A percentile compares a stretch with the other conserved stretches of the same genome.
Conservation (phyloP, 495 filamentous ascomycete species). For the Lichina pygmaea region DNA sequence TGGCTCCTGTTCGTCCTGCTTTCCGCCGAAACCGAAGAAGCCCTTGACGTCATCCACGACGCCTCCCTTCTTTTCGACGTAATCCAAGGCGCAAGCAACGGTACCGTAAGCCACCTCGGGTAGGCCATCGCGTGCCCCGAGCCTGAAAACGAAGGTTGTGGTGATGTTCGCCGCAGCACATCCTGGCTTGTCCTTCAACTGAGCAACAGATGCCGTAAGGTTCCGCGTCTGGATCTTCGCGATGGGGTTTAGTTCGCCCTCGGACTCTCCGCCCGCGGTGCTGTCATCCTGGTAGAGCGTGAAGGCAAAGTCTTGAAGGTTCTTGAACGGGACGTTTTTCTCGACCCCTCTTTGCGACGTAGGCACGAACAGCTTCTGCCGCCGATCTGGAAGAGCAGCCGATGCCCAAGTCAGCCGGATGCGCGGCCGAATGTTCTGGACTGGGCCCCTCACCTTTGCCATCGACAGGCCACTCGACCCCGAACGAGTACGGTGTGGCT, state of each 20-base stretch:
- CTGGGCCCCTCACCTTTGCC: constrained; percentile 6
- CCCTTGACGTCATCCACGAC: constrained; percentile 84
- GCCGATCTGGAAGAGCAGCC: constrained; percentile 18
- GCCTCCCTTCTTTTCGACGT: constrained; percentile 42
- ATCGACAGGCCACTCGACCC: constrained; percentile 32
- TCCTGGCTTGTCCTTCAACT: constrained; percentile 45
- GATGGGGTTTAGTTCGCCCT: constrained; percentile 23
- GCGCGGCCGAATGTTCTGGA: constrained; percentile 16
- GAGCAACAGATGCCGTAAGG: constrained; percentile 50
- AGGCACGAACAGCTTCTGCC: constrained; percentile 55
- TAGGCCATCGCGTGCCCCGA: constrained; percentile 50
- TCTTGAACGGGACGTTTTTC: constrained; percentile 74
- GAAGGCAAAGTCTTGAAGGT: constrained; percentile 62
- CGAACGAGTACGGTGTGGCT: constrained; percentile 38
- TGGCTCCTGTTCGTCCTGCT: constrained; percentile 58
- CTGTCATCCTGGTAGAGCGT: constrained; percentile 39
- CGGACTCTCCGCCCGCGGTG: constrained; percentile 5
- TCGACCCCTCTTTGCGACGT: constrained; percentile 48
- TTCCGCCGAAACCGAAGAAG: constrained; percentile 74
- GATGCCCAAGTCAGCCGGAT: too few relatives aligned
- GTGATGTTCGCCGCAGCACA: constrained; percentile 53
- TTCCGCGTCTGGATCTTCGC: constrained; percentile 44
- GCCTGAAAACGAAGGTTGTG: constrained; percentile 47
- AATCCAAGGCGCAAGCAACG: constrained; percentile 61
- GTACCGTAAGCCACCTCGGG: constrained; percentile 50